phyloP scores from a whole-genome alignment of 108 stramenopile species.

The Nitzschia sp. region DNA sequence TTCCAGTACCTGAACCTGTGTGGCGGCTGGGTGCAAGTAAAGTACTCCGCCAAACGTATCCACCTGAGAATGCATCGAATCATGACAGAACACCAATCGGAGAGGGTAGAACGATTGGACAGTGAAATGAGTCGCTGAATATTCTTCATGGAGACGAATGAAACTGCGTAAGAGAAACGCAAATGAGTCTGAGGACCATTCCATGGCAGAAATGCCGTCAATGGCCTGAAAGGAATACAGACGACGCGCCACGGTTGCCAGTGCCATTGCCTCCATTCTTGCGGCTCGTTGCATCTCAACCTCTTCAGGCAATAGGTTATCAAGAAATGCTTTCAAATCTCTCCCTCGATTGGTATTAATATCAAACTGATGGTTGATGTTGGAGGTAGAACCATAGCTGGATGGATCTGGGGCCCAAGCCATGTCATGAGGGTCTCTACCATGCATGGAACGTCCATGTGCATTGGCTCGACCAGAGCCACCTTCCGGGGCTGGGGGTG shows the following conservation, averaged over 20 bases:
- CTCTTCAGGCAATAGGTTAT: slow-evolving; percentile 30
- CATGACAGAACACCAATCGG: slow-evolving; percentile 53
- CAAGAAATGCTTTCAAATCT: slow-evolving; percentile 54
- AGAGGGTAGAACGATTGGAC: slow-evolving; percentile 82
- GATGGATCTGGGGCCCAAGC: background rate
- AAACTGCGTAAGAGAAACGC: slow-evolving; percentile 49
- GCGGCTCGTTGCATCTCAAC: slow-evolving; percentile 51
- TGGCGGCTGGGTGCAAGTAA: slow-evolving; percentile 59
- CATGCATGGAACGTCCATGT: background rate
- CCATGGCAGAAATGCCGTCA: slow-evolving; percentile 62
- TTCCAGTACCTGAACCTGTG: slow-evolving; percentile 69
- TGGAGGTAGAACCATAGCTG: background rate
- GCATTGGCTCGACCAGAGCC: background rate
- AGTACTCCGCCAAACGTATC: slow-evolving; percentile 67
- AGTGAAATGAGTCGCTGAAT: slow-evolving; percentile 35
- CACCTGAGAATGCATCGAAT: slow-evolving; percentile 48
- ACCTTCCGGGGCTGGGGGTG: slow-evolving; percentile 33
- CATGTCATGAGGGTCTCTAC: background rate
- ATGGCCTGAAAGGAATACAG: slow-evolving; percentile 71
- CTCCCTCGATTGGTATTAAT: slow-evolving; percentile 49
- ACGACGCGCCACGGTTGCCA: slow-evolving; percentile 63
- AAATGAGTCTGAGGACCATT: slow-evolving; percentile 70
- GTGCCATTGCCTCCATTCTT: slow-evolving; percentile 70
- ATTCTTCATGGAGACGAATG: slow-evolving; percentile 64
- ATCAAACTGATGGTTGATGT: slow-evolving; percentile 36